phyloP scores from a whole-genome alignment of 352 stramenopile genomes.

The Stramenopiles sp. region DNA sequence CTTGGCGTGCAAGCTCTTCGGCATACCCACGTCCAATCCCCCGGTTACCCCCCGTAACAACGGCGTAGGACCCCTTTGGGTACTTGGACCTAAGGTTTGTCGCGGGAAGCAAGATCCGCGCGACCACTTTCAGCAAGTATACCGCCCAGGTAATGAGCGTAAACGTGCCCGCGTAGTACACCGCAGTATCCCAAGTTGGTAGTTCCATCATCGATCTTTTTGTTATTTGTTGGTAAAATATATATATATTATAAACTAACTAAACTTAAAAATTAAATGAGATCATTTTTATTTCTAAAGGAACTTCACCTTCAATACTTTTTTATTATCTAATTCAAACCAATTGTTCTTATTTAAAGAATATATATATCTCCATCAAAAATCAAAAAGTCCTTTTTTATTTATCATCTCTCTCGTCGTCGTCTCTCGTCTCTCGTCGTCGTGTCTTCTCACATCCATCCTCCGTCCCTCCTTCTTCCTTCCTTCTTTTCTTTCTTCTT shows the following conservation, averaged over 20 bases:
- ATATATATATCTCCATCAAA: not conserved
- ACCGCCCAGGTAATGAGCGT: not conserved
- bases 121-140: not conserved
- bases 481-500: not conserved
- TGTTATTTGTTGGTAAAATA: not conserved
- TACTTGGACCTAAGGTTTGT: not conserved
- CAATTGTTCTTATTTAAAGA: slow-evolving; percentile 1
- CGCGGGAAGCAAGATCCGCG: not conserved
- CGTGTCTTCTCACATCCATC: not conserved
- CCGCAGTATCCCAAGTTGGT: not conserved
- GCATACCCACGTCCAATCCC: not conserved
- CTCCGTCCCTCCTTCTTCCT: not conserved
- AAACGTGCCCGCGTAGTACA: not conserved
- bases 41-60: not conserved
- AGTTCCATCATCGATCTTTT: not conserved
- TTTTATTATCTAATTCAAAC: not conserved
- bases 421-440: not conserved
- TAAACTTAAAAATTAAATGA: not conserved
- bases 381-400: not conserved
- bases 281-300: not conserved
- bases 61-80: not conserved
- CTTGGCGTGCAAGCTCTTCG: not conserved
- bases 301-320: not conserved
- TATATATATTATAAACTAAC: not conserved
- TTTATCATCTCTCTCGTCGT: not conserved